These are phyloP conservation scores for Hypoxylon sp. DNA, from an alignment of 2,329 filamentous ascomycete genomes.

Conservation along the genomic window DNA sequence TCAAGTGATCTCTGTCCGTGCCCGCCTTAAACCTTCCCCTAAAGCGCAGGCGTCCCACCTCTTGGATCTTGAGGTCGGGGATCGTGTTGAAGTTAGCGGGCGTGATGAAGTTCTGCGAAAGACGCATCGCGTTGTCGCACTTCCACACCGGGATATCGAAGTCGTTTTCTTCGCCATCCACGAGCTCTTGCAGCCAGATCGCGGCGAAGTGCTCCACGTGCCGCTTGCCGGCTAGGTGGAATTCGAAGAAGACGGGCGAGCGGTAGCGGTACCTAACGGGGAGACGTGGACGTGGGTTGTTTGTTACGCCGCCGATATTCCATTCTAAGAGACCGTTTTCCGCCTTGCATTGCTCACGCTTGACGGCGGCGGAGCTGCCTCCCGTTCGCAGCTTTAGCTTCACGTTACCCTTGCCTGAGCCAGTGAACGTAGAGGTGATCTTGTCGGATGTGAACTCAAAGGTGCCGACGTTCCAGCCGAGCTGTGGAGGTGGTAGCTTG, in stretches of 20 bases:
- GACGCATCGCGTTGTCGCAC: slow-evolving; percentile 79
- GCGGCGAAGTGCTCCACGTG: slow-evolving; percentile 81
- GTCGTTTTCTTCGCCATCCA: slow-evolving; percentile 82
- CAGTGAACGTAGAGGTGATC: slow-evolving; percentile 74
- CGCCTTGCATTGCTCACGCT: slow-evolving; percentile 73
- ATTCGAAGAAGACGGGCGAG: slow-evolving; percentile 90
- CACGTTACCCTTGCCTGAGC: slow-evolving; percentile 71
- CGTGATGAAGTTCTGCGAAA: slow-evolving; percentile 94
- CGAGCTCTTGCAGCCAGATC: slow-evolving; percentile 88
- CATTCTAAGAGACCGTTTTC: slow-evolving; percentile 69
- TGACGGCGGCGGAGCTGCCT: slow-evolving; percentile 81
- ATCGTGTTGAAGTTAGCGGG: slow-evolving; percentile 78
- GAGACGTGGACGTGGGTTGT: slow-evolving; percentile 72
- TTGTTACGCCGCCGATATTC: slow-evolving; percentile 63
- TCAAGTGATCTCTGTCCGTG: slow-evolving; percentile 87
- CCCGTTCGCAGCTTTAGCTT: slow-evolving; percentile 88
- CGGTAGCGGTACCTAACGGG: slow-evolving; percentile 93
- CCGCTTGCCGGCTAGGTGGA: slow-evolving; percentile 79
- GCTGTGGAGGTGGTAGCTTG: slow-evolving; percentile 83
- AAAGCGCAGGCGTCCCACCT: slow-evolving; percentile 87
- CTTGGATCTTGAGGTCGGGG: slow-evolving; percentile 82
- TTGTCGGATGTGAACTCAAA: slow-evolving; percentile 86
- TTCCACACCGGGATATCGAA: slow-evolving; percentile 94
- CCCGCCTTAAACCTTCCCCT: slow-evolving; percentile 87
- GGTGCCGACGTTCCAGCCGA: slow-evolving; percentile 96